Evolutionary conservation across 192 early-diverging fungal genomes (phyloP), one percentile per base, ranked within the genome.

Genomic region (Gryganskiella cystojenkinii): DNA sequence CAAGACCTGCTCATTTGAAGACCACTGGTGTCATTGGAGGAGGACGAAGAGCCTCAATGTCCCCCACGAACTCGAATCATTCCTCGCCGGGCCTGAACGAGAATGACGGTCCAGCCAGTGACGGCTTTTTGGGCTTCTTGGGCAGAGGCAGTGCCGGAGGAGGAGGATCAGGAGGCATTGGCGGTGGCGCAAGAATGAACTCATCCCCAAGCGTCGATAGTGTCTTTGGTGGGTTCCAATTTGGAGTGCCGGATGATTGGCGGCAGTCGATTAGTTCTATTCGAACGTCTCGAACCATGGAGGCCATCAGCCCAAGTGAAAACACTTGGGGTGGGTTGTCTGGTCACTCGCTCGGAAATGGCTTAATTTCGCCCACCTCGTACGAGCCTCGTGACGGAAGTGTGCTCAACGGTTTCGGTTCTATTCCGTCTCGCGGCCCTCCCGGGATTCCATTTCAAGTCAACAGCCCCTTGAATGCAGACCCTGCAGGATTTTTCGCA

Each of bases 181-280:
- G n/a, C 31, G 37, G 37, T 13, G 45, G 30, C 14, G 30, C 34
- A 11, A 49, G 34, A 31, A 34, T 31, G 42, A 58, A 42, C 35
- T 49, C 58, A 1, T 76, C 72, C 17, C 65, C 72, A 24, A 63
- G 58, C 19, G 65, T 76, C 14, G 72, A 76, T 45, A 76, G 72
- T 51, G 58, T 68, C 14, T 76, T 76, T 56, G 72, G 72, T 45
- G 65, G 72, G 7, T 76, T 76, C 50, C 62, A 76, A 24, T 76
- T 76, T 63, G 72, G 54, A n/a, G 65, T 67, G 11, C 49, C 72
- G 19, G 72, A 76, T 33, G 72, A 76, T 14, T 76, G 72, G 72
- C 64, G 72, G 7, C 64, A 65, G 15, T 76, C 72, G 27, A 76
- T 76, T 28, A 76, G 42, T 20, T 56, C 72, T 30, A 31, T 76